Evolutionary conservation across 2,329 filamentous ascomycete genomes (phyloP).

Genomic region (Clathrospora elynae): DNA sequence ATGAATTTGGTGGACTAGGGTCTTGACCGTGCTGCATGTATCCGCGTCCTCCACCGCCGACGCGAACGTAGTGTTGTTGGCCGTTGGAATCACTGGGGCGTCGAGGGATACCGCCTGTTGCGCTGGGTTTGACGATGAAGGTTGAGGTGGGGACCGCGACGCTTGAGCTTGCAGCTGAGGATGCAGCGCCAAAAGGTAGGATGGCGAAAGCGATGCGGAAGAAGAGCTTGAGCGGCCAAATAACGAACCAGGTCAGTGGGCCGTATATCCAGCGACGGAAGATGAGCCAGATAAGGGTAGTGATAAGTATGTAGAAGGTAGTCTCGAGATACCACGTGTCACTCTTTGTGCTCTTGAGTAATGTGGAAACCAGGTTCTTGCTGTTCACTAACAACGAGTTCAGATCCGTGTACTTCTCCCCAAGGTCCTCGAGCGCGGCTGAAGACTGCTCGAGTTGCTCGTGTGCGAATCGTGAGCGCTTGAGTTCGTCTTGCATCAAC

Average conservation of each 20-base stretch:
- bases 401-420: conserved; percentile 79
- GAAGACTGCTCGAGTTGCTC: conserved; percentile 86
- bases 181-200: conserved; percentile 57
- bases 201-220: conserved; percentile 64
- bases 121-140: conserved; percentile 54
- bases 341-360: conserved; percentile 87
- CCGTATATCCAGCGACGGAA: conserved; percentile 87
- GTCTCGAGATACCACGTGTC: conserved; percentile 98
- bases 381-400: conserved; percentile 78
- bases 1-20: conserved; percentile 42
- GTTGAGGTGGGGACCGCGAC: conserved; percentile 26
- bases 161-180: conserved; percentile 28
- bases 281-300: conserved; percentile 81
- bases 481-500: conserved; percentile 82
- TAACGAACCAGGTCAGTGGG: conserved; percentile 86
- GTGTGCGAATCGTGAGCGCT: conserved; percentile 85
- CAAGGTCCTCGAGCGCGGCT: conserved; percentile 77
- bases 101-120: conserved; percentile 45
- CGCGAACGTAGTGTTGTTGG: conserved; percentile 47
- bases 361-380: conserved; percentile 73
- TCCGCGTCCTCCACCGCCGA: conserved; percentile 59
- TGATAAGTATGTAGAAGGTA: conserved; percentile 78
- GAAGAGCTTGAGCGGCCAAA: conserved; percentile 74
- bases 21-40: conserved; percentile 51
- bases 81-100: conserved; percentile 34